Base-by-base conservation (phyloP, 306 rosid genomes). In the Casuarina cunninghamiana region DNA sequence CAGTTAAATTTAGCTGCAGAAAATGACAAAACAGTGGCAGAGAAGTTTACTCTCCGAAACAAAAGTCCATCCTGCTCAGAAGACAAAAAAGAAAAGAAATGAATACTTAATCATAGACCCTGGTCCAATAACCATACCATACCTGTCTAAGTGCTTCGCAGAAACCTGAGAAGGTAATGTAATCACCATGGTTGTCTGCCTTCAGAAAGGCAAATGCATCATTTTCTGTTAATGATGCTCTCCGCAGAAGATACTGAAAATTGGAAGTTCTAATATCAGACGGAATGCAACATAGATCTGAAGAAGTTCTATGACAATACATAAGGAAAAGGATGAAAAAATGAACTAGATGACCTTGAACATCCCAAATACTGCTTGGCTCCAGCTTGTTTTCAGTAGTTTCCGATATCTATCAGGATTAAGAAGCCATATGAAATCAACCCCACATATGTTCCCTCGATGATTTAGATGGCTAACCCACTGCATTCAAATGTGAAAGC, bases 381-480 rank as follows among this genome's bases (percentile, higher is more conserved):
- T 90, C 97, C 96, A 92, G 78, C 96, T 92, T 53, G 96, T 87
- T 78, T 87, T 88, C 38, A 90, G 87, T 70, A 90, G 82, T 77
- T 89, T 89, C 44, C 88, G 84, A 69, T 92, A 89, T 53, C 86
- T 89, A 74, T 92, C 89, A 8, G 97, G 97, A 86, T 92, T 92
- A 38, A 92, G 92, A 80, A 92, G 96, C 97, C 97, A 92, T 72
- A 92, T 90, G 79, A 93, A 93, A 83, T 95, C 99, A 83, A 95
- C 99, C 37, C 97, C 97, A 67, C 99, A 95, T 65, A 91, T 90
- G 84, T 95, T 93, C 77, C 99, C 99, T 32, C 97, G 87, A 82
- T 95, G 99, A 82, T 95, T 95, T 38, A 96, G 91, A 69, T 95
- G 99, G 80, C 99, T 95, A 75, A 95, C 86, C 99, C 99, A 95